phyloP scores from a whole-genome alignment of 2,329 filamentous ascomycete species.

The Exophiala mesophila region DNA sequence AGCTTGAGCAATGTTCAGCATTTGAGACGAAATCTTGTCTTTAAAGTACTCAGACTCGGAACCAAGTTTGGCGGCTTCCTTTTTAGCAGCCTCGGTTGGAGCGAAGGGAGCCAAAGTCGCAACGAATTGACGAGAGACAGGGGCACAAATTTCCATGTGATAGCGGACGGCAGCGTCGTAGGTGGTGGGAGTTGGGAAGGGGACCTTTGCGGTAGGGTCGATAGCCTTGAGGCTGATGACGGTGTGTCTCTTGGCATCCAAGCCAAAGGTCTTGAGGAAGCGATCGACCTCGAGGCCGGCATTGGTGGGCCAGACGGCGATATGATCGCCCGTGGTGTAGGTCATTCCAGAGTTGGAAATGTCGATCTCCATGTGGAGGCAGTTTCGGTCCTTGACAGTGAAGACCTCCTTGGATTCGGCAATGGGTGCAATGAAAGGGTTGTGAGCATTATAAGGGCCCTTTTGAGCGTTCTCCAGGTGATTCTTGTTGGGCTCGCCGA shows the following conservation, averaged over 20 bases:
- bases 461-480: constrained; percentile 80
- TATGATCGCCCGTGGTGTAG: constrained; percentile 96
- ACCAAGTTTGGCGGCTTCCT: constrained; percentile 82
- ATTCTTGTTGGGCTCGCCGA: constrained; percentile 94
- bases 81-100: constrained; percentile 76
- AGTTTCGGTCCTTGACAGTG: constrained; percentile 83
- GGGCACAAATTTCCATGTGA: constrained; percentile 93
- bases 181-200: constrained; percentile 94
- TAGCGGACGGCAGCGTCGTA: constrained; percentile 91
- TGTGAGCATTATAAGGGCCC: constrained; percentile 92
- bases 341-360: constrained; percentile 81
- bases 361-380: constrained; percentile 92
- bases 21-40: constrained; percentile 71
- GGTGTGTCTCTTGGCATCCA: constrained; percentile 69
- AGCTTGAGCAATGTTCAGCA: constrained; percentile 85
- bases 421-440: constrained; percentile 94
- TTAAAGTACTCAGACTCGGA: constrained; percentile 95
- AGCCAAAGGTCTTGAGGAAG: constrained; percentile 73
- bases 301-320: constrained; percentile 96
- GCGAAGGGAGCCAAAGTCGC: constrained; percentile 83
- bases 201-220: constrained; percentile 93
- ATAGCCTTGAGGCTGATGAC: constrained; percentile 87
- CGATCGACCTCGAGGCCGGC: constrained; percentile 86
- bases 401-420: constrained; percentile 88
- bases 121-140: constrained; percentile 93